phyloP scores from a whole-genome alignment of 257 asterid genomes.

The Fraxinus excelsior region DNA sequence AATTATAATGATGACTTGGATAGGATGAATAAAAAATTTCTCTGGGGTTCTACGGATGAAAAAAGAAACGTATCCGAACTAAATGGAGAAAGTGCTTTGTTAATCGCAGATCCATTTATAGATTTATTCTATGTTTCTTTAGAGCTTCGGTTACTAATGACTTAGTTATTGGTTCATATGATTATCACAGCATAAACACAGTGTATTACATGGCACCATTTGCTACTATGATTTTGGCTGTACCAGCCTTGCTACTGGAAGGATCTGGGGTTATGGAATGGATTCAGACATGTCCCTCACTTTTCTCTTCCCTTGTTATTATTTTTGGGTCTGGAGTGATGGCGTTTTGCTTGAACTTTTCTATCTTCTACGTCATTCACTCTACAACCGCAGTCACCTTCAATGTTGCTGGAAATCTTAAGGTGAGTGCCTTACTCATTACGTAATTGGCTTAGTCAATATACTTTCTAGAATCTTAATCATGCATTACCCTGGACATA shows the following conservation, averaged over 20 bases:
- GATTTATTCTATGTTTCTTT: neutral
- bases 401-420: slow-evolving; percentile 98
- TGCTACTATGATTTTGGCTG: slow-evolving; percentile 88
- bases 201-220: slow-evolving; percentile 97
- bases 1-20: neutral
- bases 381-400: slow-evolving; percentile 97
- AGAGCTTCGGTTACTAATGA: neutral
- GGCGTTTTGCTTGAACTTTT: slow-evolving; percentile 93
- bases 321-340: slow-evolving; percentile 85
- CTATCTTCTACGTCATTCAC: slow-evolving; percentile 93
- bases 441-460: slow-evolving; percentile 4
- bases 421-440: slow-evolving; percentile 49
- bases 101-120: neutral
- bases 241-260: slow-evolving; percentile 83
- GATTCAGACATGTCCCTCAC: slow-evolving; percentile 59
- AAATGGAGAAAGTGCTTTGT: neutral
- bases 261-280: slow-evolving; percentile 76
- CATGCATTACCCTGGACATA: neutral
- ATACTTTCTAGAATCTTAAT: neutral
- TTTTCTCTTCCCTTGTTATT: slow-evolving; percentile 59
- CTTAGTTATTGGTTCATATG: slow-evolving; percentile 1
- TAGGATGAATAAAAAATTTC: neutral
- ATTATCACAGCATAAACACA: slow-evolving; percentile 73
- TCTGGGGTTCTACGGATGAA: neutral
- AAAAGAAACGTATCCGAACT: neutral